Percentiles rank a stretch among this genome's conserved stretches.
Evolutionary conservation across 164 flowering plant genomes (phyloP).

Genomic region (Sedum album): DNA sequence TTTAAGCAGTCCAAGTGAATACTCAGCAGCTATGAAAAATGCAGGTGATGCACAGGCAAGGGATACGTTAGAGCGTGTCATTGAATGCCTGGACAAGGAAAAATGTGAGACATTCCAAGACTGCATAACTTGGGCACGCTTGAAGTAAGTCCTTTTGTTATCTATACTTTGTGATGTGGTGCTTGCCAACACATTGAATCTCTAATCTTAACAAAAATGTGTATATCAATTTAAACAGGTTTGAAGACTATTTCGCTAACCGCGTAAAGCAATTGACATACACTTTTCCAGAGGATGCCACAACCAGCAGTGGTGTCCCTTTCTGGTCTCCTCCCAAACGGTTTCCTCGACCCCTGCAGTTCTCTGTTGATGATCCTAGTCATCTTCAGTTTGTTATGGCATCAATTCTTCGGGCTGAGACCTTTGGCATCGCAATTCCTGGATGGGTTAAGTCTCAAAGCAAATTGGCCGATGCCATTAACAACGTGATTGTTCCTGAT

Average conservation of each 20-base stretch:
- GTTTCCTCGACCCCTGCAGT: constrained; percentile 63
- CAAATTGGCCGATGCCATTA: constrained; percentile 46
- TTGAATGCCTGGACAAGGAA: constrained; percentile 67
- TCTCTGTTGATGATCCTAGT: constrained; percentile 42
- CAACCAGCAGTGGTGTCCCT: constrained; percentile 65
- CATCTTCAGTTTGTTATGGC: constrained; percentile 64
- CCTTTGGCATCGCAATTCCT: constrained; percentile 66
- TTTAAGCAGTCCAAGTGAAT: constrained; percentile 55
- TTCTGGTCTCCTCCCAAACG: constrained; percentile 92
- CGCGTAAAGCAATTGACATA: constrained; percentile 78
- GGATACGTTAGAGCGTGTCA: constrained; percentile 65
- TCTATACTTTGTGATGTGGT: not conserved
- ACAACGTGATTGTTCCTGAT: constrained; percentile 58
- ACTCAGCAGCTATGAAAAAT: constrained; percentile 40
- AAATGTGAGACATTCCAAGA: constrained; percentile 66
- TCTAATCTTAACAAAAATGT: not conserved
- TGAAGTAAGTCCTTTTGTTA: constrained; percentile 32
- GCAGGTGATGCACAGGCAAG: constrained; percentile 89
- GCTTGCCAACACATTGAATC: not conserved
- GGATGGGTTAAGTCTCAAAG: constrained; percentile 51
- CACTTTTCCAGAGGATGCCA: constrained; percentile 79
- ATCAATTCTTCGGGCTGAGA: constrained; percentile 63
- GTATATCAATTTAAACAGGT: constrained; percentile 30
- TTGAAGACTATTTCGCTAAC: constrained; percentile 68
- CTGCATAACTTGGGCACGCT: constrained; percentile 76